A percentile compares a stretch with the other conserved stretches of the same genome.
Evolutionary conservation across 805 yeast species (phyloP).

Genomic region (Zygoascus bituminiphila): DNA sequence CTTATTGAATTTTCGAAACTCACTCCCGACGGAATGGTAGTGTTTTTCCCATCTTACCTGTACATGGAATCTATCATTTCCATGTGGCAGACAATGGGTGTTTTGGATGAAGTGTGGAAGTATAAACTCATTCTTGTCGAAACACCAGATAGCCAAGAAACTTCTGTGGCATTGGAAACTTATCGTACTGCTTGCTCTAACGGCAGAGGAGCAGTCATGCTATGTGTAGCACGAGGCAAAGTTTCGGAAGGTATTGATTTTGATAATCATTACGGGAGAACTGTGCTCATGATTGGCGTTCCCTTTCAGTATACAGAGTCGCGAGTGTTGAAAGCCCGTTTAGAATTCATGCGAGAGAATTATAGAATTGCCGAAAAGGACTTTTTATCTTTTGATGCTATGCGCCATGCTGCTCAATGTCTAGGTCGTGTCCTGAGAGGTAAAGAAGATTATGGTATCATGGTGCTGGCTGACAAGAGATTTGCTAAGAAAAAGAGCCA

Average conservation of each 20-base stretch:
- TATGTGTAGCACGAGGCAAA: constrained; percentile 98
- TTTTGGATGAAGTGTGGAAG: constrained; percentile 97
- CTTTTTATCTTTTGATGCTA: constrained; percentile 94
- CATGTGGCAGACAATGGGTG: constrained; percentile 99
- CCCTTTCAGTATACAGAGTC: constrained; percentile 99
- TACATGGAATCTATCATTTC: constrained; percentile 98
- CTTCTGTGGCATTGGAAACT: constrained; percentile 89
- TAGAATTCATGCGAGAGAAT: constrained; percentile 88
- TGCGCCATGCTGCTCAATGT: constrained; percentile 99
- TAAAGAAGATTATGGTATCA: constrained; percentile 96
- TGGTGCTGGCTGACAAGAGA: constrained; percentile 95
- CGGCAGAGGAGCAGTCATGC: constrained; percentile 93
- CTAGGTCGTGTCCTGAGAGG: constrained; percentile 95
- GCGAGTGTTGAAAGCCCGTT: constrained; percentile 85
- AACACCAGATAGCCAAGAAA: constrained; percentile 98
- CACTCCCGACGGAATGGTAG: constrained; percentile 97
- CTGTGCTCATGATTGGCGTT: constrained; percentile 97
- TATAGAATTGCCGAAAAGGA: constrained; percentile 90
- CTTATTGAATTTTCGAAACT: constrained; percentile 87
- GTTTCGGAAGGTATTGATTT: constrained; percentile 99
- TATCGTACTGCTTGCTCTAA: constrained; percentile 94
- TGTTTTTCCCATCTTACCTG: constrained; percentile 91
- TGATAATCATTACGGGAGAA: constrained; percentile 96
- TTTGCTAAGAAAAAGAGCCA: constrained; percentile 80
- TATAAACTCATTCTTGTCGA: constrained; percentile 90